Percentiles rank a stretch among this genome's conserved stretches.
Evolutionary conservation across 1,284 basidiomycete species (phyloP).

Genomic region (Melampsora abietis-canadensis): DNA sequence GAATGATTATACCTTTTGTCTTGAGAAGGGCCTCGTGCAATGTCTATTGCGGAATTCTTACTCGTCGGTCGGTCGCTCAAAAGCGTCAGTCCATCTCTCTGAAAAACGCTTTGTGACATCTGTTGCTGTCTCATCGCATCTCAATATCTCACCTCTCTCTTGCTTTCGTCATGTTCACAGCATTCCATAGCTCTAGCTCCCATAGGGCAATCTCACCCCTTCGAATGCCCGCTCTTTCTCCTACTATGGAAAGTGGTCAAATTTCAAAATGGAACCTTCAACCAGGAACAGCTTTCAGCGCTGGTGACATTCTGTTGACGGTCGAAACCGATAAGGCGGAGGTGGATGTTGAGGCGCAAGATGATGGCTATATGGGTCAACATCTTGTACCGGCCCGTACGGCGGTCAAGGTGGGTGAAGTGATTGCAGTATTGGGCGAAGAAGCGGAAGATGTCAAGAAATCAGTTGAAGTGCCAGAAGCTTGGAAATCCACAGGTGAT

Average conservation of each 20-base stretch:
- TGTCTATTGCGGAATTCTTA: too few relatives aligned
- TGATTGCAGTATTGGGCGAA: slow-evolving; percentile 55
- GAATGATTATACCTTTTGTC: too few relatives aligned
- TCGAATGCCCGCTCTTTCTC: slow-evolving; percentile 47
- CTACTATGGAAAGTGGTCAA: slow-evolving; percentile 51
- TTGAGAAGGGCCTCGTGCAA: too few relatives aligned
- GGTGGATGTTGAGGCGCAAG: slow-evolving; percentile 56
- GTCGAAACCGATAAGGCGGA: slow-evolving; percentile 53
- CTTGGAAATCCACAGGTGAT: slow-evolving; percentile 27
- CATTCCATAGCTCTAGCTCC: slow-evolving; percentile 9
- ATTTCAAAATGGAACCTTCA: slow-evolving; percentile 47
- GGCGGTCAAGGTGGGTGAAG: slow-evolving; percentile 53
- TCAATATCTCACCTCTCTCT: too few relatives aligned
- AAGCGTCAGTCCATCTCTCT: too few relatives aligned
- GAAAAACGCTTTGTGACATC: too few relatives aligned
- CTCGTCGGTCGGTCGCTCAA: too few relatives aligned
- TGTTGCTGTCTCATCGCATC: too few relatives aligned
- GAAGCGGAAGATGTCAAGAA: slow-evolving; percentile 55
- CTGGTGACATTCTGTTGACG: slow-evolving; percentile 52
- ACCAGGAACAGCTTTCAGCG: slow-evolving; percentile 48
- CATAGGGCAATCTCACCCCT: slow-evolving; percentile 25
- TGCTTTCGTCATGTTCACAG: not conserved
- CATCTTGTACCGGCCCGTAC: slow-evolving; percentile 48
- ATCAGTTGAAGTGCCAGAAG: slow-evolving; percentile 49
- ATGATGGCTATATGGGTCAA: slow-evolving; percentile 56